These are phyloP conservation scores for Alternaria angustiovoidea DNA, from an alignment of 2,329 filamentous ascomycete genomes.

Conservation along the genomic window DNA sequence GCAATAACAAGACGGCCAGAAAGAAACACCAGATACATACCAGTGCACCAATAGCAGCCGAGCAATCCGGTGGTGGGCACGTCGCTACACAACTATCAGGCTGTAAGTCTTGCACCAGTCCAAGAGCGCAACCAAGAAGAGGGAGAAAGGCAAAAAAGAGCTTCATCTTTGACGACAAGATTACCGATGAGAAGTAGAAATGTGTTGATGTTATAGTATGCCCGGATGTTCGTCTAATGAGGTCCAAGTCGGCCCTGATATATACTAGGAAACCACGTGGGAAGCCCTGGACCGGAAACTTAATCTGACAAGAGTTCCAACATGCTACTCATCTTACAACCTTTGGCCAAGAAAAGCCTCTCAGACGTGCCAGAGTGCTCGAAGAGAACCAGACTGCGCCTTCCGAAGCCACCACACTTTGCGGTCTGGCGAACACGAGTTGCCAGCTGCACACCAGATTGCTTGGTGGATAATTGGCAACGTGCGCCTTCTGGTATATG, in stretches of 20 bases:
- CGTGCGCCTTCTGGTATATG: background rate
- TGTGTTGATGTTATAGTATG: background rate
- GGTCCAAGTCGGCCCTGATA: background rate
- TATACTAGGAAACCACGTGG: background rate
- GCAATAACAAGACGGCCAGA: background rate
- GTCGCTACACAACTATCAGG: background rate
- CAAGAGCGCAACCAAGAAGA: conserved; percentile 6
- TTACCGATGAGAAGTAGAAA: background rate
- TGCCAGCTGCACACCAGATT: background rate
- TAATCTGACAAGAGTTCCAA: background rate
- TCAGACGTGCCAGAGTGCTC: conserved; percentile 2
- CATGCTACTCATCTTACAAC: conserved; percentile 2
- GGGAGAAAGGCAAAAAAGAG: conserved; percentile 2
- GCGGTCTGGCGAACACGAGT: conserved; percentile 7
- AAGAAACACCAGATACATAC: background rate
- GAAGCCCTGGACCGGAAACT: background rate
- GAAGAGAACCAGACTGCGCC: background rate
- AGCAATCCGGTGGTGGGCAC: background rate
- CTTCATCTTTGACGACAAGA: conserved; percentile 3
- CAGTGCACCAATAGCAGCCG: background rate
- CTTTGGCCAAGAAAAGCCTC: conserved; percentile 5
- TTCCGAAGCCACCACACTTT: background rate
- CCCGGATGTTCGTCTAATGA: background rate
- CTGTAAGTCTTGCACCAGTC: background rate
- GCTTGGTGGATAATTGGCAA: background rate